Conservation (phyloP, 2,329 filamentous ascomycete species). For the Colletotrichum acutatum region DNA sequence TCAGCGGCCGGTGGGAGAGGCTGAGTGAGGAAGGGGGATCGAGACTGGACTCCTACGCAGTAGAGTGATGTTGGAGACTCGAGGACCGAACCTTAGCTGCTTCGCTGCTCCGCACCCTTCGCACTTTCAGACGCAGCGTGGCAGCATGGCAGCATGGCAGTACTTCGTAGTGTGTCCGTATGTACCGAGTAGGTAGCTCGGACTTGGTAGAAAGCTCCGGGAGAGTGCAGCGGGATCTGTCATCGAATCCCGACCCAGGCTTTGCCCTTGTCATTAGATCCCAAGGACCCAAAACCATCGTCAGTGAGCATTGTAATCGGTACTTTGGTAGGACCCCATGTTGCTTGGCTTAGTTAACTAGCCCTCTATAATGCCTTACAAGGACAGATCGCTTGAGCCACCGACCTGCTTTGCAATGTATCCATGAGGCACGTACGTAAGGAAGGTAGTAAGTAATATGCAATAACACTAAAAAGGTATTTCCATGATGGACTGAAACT, state of each 20-base stretch:
- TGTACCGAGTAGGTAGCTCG: slow-evolving; percentile 11
- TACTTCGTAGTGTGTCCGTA: too few species aligned
- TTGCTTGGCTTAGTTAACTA: too few species aligned
- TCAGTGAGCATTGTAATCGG: not conserved
- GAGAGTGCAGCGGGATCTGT: slow-evolving; percentile 27
- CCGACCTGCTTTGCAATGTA: too few species aligned
- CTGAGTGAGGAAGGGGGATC: not conserved
- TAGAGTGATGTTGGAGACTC: not conserved
- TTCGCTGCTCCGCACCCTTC: not conserved
- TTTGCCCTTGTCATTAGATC: not conserved
- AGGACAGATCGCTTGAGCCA: too few species aligned
- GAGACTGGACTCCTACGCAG: too few species aligned
- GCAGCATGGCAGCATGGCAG: too few species aligned
- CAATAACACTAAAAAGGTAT: too few species aligned
- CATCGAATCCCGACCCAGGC: slow-evolving; percentile 16
- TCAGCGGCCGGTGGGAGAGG: not conserved
- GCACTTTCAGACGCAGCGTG: not conserved
- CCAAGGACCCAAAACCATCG: not conserved
- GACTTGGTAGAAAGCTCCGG: slow-evolving; percentile 22
- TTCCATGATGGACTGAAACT: not conserved
- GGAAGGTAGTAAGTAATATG: too few species aligned
- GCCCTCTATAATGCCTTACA: too few species aligned
- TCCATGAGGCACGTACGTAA: too few species aligned
- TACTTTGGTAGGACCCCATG: not conserved
- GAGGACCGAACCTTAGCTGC: not conserved